Evolutionary conservation across 495 filamentous ascomycete genomes (phyloP), one percentile per base, ranked within the genome.

Genomic region (Trichocladium antarcticum): DNA sequence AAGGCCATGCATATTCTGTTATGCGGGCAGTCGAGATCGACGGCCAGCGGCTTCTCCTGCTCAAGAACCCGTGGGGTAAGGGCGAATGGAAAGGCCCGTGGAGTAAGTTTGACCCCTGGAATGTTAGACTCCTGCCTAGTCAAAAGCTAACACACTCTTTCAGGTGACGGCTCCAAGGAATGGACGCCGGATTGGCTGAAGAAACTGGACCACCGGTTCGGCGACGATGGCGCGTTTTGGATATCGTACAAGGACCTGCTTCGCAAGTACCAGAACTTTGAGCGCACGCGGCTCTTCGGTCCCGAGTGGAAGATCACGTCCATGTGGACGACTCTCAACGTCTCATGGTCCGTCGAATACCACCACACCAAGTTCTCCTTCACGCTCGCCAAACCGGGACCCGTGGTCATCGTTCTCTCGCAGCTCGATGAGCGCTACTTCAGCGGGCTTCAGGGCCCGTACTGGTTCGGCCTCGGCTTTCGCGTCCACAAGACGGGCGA

Each of bases 101-200:
- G 85, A 85, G 82, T 58, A 54, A 38, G 59, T 51, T 9, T 21
- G 0, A 6, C 14, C 38, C 22, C 28, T 6, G 45, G 14, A 20
- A n/a, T 8, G 16, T 19, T n/a, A 27, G 8, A 27, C 24, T 22
- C 11, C 1, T 11, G 6, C 6, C 28, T 21, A 7, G n/a, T 14
- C 6, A 6, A 4, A 34, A 29, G 22, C 53, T 57, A 27, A 58
- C 43, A 22, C 19, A 17, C 20, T 22, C 6, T n/a, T 12, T 24
- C 20, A 62, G 61, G 54, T 29, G 87, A 94, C 58, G 88, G 90
- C 16, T 89, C 84, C 8, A 86, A 89, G 57, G 82, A 95, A 64
- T 96, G 90, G 86, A 95, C 87, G 1, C 69, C 85, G 0, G 81
- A 93, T 57, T 93, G 87, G 86, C 81, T 94, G 74, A 63, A 77